Percentiles rank a stretch among this genome's conserved stretches.
phyloP scores from a whole-genome alignment of 495 filamentous ascomycete genomes.

The Penicillium steckii region DNA sequence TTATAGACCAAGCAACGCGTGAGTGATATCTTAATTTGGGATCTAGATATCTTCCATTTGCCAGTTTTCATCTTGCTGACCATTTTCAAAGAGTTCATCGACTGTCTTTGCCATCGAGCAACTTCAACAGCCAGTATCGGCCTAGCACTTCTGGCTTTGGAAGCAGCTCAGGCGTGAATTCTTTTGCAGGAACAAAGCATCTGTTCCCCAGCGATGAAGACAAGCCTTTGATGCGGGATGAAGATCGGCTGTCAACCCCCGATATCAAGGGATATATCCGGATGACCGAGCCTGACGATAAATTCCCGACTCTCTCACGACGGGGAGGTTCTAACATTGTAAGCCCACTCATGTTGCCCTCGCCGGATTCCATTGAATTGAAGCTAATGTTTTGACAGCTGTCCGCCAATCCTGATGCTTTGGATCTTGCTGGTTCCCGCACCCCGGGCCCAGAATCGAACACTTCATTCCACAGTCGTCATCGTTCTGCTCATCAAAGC shows the following conservation, averaged over 20 bases:
- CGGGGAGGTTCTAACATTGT: conserved; percentile 68
- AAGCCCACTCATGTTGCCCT: conserved; percentile 34
- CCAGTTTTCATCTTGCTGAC: conserved; percentile 7
- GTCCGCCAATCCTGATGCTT: conserved; percentile 76
- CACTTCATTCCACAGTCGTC: conserved; percentile 63
- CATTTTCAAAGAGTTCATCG: conserved; percentile 62
- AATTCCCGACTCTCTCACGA: conserved; percentile 78
- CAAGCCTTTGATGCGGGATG: conserved; percentile 44
- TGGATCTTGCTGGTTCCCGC: conserved; percentile 74
- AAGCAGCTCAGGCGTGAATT: conserved; percentile 51
- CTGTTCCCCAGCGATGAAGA: conserved; percentile 82
- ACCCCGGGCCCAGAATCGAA: conserved; percentile 66
- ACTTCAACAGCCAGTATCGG: conserved; percentile 58
- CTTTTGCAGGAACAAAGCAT: conserved; percentile 77
- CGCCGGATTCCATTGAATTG: neutral
- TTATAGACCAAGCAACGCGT: conserved; percentile 40
- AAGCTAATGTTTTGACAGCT: conserved; percentile 51
- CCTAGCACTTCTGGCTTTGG: conserved; percentile 44
- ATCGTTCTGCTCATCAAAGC: conserved; percentile 77
- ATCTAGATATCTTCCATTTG: neutral
- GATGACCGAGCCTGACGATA: conserved; percentile 74
- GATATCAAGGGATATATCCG: conserved; percentile 67
- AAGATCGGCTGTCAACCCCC: conserved; percentile 54
- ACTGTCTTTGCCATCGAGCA: conserved; percentile 84
- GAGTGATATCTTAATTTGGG: conserved; percentile 23